Evolutionary conservation across 148 eudicot species (phyloP).

Genomic region (Pharnaceum exiguum): DNA sequence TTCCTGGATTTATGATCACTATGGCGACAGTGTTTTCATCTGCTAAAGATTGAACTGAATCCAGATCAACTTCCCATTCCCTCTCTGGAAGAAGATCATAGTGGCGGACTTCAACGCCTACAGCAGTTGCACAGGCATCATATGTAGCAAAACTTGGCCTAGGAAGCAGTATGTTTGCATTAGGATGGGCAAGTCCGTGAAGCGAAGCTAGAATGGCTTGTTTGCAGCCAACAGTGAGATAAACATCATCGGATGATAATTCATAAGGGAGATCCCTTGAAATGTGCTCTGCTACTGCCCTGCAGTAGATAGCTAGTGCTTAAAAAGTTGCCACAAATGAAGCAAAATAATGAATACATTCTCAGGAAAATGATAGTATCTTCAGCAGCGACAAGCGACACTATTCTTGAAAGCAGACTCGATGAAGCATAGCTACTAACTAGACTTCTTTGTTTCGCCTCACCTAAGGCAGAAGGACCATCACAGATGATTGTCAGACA

Average conservation of each 20-base stretch:
- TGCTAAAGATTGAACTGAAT: conserved; percentile 44
- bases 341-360: no score
- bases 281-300: conserved; percentile 64
- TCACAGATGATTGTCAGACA: no score
- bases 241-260: conserved; percentile 45
- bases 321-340: no score
- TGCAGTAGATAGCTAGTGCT: conserved; percentile 24
- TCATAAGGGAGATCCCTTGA: conserved; percentile 47
- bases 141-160: conserved; percentile 62
- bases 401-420: no score
- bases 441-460: no score
- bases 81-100: conserved; percentile 56
- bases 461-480: no score
- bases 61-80: conserved; percentile 70
- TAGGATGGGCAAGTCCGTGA: conserved; percentile 44
- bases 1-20: conserved; percentile 68
- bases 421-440: no score
- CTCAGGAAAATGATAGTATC: no score
- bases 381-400: no score
- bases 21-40: conserved; percentile 72
- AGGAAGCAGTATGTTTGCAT: conserved; percentile 60
- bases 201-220: conserved; percentile 55
- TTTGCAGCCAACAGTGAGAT: conserved; percentile 51
- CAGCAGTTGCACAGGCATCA: conserved; percentile 43
- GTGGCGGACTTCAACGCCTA: conserved; percentile 55